phyloP scores from a whole-genome alignment of 257 asterid genomes.

The Haberlea rhodopensis region DNA sequence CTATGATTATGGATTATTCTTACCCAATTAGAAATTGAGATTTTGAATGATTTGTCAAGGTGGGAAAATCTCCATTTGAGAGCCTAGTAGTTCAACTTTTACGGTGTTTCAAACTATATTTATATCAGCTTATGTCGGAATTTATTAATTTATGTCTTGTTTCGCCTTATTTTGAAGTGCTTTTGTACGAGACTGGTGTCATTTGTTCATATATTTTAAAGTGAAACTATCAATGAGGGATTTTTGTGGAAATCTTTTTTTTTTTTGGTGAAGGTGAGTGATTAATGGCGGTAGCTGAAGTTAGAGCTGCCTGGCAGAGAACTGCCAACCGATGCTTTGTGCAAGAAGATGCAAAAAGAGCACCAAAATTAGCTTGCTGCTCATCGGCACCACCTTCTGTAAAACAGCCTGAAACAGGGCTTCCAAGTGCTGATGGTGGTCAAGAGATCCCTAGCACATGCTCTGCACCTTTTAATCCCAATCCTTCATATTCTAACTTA shows the following conservation, averaged over 20 bases:
- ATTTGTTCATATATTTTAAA: no score
- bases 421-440: conserved; percentile 29
- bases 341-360: conserved; percentile 92
- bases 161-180: background rate
- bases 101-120: background rate
- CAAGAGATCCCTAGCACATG: conserved; percentile 39
- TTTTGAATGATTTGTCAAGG: background rate
- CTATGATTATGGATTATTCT: background rate
- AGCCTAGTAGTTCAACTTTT: background rate
- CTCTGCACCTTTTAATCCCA: conserved; percentile 39
- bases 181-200: background rate
- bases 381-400: conserved; percentile 48
- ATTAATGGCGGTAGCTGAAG: conserved; percentile 75
- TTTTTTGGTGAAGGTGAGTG: conserved; percentile 40
- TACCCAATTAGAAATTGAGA: background rate
- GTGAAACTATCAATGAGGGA: no score
- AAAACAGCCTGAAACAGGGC: conserved; percentile 43
- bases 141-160: background rate
- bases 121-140: background rate
- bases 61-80: background rate
- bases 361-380: conserved; percentile 85
- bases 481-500: conserved; percentile 47
- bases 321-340: conserved; percentile 79
- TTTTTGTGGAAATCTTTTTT: conserved; percentile 1
- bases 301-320: conserved; percentile 86